Conservation (phyloP, 164 flowering plant genomes). For the Warburgia ugandensis region DNA sequence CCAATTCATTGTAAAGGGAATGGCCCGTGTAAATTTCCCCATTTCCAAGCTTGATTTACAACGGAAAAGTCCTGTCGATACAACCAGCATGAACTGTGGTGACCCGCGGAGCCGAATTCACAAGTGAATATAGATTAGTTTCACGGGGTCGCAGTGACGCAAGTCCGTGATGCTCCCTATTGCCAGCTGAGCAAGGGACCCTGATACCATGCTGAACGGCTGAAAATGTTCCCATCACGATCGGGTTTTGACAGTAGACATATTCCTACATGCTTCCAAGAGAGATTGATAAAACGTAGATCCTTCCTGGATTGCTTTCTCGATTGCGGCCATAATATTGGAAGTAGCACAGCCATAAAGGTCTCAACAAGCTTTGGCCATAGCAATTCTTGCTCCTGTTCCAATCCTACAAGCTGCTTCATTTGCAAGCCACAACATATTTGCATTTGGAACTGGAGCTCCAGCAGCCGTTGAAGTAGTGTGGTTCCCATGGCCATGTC, state of each 20-base stretch:
- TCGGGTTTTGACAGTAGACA: neutral
- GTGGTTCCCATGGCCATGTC: slow-evolving; percentile 11
- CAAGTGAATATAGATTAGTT: no score
- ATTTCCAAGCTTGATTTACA: slow-evolving; percentile 2
- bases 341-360: neutral
- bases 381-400: slow-evolving; percentile 3
- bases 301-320: slow-evolving; percentile 8
- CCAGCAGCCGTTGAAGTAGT: slow-evolving; percentile 8
- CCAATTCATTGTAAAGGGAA: slow-evolving; percentile 2
- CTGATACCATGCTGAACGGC: slow-evolving; percentile 1
- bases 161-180: neutral
- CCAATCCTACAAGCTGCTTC: slow-evolving; percentile 6
- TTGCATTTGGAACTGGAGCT: neutral
- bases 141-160: no score
- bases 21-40: neutral
- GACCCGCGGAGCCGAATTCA: slow-evolving; percentile 10
- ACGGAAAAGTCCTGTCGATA: slow-evolving; percentile 1
- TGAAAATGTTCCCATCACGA: slow-evolving; percentile 6
- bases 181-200: slow-evolving; percentile 11
- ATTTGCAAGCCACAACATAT: slow-evolving; percentile 2
- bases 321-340: slow-evolving; percentile 6
- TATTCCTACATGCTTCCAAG: neutral
- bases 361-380: slow-evolving; percentile 4
- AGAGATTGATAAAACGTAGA: slow-evolving; percentile 8
- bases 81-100: slow-evolving; percentile 8